phyloP scores from a whole-genome alignment of 2,329 filamentous ascomycete species.

The Graphilbum ipis-grandicollis region DNA sequence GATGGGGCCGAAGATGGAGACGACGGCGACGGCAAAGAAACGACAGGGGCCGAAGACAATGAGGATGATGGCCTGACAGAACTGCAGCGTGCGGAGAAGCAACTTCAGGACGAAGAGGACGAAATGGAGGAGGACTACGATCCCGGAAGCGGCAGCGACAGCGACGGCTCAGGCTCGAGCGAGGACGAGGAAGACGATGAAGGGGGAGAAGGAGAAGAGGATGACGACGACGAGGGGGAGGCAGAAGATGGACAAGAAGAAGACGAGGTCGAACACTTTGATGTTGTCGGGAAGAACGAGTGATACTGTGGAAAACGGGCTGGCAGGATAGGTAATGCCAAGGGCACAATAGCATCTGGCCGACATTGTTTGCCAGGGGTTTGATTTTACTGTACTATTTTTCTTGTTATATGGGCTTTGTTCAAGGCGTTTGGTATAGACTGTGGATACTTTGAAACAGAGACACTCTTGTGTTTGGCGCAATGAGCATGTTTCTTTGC shows the following conservation, averaged over 20 bases:
- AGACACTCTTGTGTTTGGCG: no score
- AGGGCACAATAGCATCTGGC: no score
- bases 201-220: constrained; percentile 22
- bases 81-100: constrained; percentile 31
- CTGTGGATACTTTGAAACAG: no score
- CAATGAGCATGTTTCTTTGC: no score
- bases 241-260: background rate
- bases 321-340: no score
- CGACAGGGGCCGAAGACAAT: constrained; percentile 18
- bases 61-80: constrained; percentile 26
- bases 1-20: constrained; percentile 12
- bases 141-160: constrained; percentile 41
- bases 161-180: constrained; percentile 34
- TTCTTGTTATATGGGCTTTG: no score
- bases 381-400: no score
- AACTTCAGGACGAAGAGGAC: constrained; percentile 41
- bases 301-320: no score
- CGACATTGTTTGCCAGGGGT: no score
- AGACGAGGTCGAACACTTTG: background rate
- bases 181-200: constrained; percentile 36
- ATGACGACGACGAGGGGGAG: constrained; percentile 6
- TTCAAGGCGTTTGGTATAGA: no score
- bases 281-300: no score
- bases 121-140: constrained; percentile 51
- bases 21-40: constrained; percentile 11